Evolutionary conservation across 2,329 filamentous ascomycete genomes (phyloP).

Genomic region (Hymenoscyphus fructigenus): DNA sequence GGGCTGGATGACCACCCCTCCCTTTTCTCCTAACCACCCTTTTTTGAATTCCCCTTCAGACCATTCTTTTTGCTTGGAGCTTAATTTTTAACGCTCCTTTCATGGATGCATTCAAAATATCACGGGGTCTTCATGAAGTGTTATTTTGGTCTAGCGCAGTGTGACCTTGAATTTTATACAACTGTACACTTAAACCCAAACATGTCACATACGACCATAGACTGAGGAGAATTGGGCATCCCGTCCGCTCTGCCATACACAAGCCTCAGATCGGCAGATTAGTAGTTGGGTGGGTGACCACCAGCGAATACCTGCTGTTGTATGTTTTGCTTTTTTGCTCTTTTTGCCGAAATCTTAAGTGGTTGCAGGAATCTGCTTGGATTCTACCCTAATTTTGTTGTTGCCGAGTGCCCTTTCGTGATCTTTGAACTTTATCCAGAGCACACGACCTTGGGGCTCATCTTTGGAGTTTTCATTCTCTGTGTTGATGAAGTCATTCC

Average conservation of each 20-base stretch:
- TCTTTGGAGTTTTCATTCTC: background rate
- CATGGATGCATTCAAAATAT: too few species aligned
- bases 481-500: background rate
- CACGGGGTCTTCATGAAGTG: too few species aligned
- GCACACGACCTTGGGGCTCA: background rate
- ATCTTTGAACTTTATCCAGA: background rate
- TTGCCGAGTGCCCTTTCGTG: background rate
- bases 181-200: background rate
- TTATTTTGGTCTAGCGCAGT: background rate
- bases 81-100: too few species aligned
- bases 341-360: background rate
- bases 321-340: slow-evolving; percentile 26
- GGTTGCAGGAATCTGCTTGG: background rate
- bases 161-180: background rate
- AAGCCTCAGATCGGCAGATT: slow-evolving; percentile 26
- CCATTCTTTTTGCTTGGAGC: too few species aligned
- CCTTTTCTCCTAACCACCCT: too few species aligned
- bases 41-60: too few species aligned
- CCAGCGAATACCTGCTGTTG: slow-evolving; percentile 31
- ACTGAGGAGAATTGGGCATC: slow-evolving; percentile 18
- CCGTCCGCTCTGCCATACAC: slow-evolving; percentile 24
- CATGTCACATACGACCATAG: slow-evolving; percentile 7
- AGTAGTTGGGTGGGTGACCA: slow-evolving; percentile 32
- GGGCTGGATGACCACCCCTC: background rate
- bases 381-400: background rate